A percentile compares a stretch with the other conserved stretches of the same genome.
These are phyloP conservation scores for Dorcoceras hygrometricum DNA, from an alignment of 257 asterid species.

Conservation along the genomic window DNA sequence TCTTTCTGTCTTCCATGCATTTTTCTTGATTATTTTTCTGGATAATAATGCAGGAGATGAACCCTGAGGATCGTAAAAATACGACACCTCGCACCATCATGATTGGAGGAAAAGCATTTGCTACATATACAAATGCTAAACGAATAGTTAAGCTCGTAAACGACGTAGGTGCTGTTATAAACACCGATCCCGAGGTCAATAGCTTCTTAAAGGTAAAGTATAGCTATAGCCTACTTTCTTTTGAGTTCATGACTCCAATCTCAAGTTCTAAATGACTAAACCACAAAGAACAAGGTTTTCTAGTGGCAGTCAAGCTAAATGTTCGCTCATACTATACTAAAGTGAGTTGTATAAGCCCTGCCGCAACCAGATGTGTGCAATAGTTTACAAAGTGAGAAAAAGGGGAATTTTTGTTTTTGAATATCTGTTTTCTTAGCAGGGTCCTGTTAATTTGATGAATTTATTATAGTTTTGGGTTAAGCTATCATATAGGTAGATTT, in stretches of 20 bases:
- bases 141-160: slow-evolving; percentile 92
- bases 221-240: background rate
- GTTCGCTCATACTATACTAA: background rate
- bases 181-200: slow-evolving; percentile 92
- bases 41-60: slow-evolving; percentile 76
- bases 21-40: no score
- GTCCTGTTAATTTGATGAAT: background rate
- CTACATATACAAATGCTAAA: slow-evolving; percentile 95
- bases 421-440: background rate
- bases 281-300: background rate
- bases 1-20: background rate
- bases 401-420: background rate
- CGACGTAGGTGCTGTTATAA: slow-evolving; percentile 92
- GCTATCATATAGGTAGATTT: background rate
- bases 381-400: background rate
- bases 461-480: slow-evolving; percentile 5
- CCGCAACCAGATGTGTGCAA: background rate
- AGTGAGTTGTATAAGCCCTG: background rate
- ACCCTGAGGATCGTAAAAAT: slow-evolving; percentile 70
- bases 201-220: slow-evolving; percentile 65
- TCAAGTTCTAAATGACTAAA: slow-evolving; percentile 9
- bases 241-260: slow-evolving; percentile 10
- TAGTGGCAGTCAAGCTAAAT: background rate
- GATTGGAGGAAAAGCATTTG: slow-evolving; percentile 99
- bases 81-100: slow-evolving; percentile 90